These are phyloP conservation scores for Claviceps sp. DNA, from an alignment of 2,329 filamentous ascomycete genomes.

Conservation along the genomic window DNA sequence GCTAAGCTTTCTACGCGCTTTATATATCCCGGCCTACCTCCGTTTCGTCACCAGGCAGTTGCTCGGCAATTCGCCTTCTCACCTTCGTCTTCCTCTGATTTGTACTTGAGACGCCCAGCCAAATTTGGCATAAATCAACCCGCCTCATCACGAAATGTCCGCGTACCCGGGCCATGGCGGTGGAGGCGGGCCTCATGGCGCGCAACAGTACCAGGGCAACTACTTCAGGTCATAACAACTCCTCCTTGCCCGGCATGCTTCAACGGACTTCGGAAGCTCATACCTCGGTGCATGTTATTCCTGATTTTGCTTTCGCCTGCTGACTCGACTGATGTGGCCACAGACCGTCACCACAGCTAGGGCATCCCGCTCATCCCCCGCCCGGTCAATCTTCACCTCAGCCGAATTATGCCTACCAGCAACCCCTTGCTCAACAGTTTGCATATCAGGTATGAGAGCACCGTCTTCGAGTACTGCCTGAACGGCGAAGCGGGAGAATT, in stretches of 20 bases:
- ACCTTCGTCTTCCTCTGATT: too few species aligned
- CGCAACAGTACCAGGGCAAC: constrained; percentile 25
- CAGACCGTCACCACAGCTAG: constrained; percentile 7
- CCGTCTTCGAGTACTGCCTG: constrained; percentile 18
- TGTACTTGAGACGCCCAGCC: too few species aligned
- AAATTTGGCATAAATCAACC: not conserved
- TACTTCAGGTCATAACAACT: constrained; percentile 9
- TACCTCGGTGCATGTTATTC: not conserved
- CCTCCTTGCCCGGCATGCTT: not conserved
- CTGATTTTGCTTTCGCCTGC: not conserved
- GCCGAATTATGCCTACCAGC: constrained; percentile 31
- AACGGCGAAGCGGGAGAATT: not conserved
- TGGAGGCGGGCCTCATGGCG: constrained; percentile 30
- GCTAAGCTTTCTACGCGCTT: too few species aligned
- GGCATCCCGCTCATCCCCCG: constrained; percentile 28
- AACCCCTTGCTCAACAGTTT: constrained; percentile 29
- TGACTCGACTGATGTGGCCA: not conserved
- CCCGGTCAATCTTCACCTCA: constrained; percentile 35
- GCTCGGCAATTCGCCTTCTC: not conserved
- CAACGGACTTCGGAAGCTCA: too few species aligned
- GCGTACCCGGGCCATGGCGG: constrained; percentile 43
- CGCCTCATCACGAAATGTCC: constrained; percentile 34
- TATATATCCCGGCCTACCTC: too few species aligned
- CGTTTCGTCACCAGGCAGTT: not conserved
- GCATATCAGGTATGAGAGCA: constrained; percentile 18